Base-by-base conservation (phyloP, 169 alveolate genomes). In the Plasmodium coatneyi region DNA sequence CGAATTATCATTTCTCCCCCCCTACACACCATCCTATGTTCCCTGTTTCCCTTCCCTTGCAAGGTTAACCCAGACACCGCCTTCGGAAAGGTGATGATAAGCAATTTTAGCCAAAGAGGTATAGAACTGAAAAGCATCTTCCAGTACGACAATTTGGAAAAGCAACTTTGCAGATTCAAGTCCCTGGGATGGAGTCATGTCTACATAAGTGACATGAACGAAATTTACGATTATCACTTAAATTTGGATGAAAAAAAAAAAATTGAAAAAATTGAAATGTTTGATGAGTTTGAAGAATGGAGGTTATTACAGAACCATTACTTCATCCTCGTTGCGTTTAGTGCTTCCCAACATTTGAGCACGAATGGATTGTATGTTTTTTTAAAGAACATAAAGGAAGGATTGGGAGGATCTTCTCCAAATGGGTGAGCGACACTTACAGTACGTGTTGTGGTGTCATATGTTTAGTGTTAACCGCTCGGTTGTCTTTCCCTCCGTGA, bases 241-340 rank as follows among this genome's bases (percentile, higher is more conserved):
- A 39, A 32, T 66, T 6, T 2, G 32, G 92, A 78, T 12, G 96
- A 94, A 82, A 94, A 83, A 94, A 74, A 90, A 54, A 81, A 76
- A 80, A 80, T 94, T n/a, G 95, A 95, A 87, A 83, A 70, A 19
- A 90, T 95, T 2, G 97, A 95, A 82, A 91, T 95, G 90, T 95
- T 95, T 46, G 97, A 95, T 80, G 97, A 95, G 49, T 83, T 95
- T 60, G 97, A 95, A 70, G 97, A 95, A 89, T 95, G 97, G 97
- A 83, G 96, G 19, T 82, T 95, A 16, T 92, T 95, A 41, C 97
- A 95, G 56, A 82, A 91, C 56, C 95, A 91, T 91, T 91, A 91
- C 32, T 91, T 91, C 80, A 81, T 91, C 2, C 79, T 91, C 10
- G 92, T 91, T 80, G 95, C 95, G 19, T 91, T 81, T 43, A 91